phyloP scores from a whole-genome alignment of 352 stramenopile genomes.

The Pythium periplocum region DNA sequence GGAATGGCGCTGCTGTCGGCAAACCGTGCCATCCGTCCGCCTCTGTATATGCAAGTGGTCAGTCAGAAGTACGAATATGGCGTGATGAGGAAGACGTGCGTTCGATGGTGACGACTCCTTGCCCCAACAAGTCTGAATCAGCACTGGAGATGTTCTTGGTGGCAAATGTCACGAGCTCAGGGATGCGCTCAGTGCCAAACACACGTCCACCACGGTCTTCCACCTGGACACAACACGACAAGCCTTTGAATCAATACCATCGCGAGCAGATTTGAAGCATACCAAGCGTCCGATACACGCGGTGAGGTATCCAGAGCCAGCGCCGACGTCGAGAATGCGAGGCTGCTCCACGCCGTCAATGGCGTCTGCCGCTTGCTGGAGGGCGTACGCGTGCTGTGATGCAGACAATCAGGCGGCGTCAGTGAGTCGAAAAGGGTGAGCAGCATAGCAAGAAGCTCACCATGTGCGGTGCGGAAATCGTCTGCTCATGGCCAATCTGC shows the following conservation, averaged over 20 bases:
- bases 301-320: slow-evolving; percentile 94
- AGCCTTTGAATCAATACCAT: not conserved
- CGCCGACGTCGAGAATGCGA: slow-evolving; percentile 93
- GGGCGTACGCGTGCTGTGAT: slow-evolving; percentile 58
- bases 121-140: slow-evolving; percentile 78
- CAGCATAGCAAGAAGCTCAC: slow-evolving; percentile 2
- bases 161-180: slow-evolving; percentile 79
- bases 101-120: slow-evolving; percentile 42
- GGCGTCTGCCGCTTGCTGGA: slow-evolving; percentile 56
- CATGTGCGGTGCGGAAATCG: slow-evolving; percentile 92
- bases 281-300: slow-evolving; percentile 86
- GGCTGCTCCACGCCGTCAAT: slow-evolving; percentile 43
- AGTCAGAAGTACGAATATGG: not conserved
- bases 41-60: slow-evolving; percentile 14
- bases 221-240: not conserved
- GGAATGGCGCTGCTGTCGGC: slow-evolving; percentile 85
- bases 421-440: not conserved
- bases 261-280: too few relatives aligned
- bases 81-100: slow-evolving; percentile 16
- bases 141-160: slow-evolving; percentile 74
- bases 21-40: slow-evolving; percentile 92
- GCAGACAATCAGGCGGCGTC: not conserved
- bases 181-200: slow-evolving; percentile 91
- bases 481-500: slow-evolving; percentile 83
- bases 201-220: slow-evolving; percentile 36